These are phyloP conservation scores for Typha latifolia DNA, from an alignment of 176 grass and related monocot species.

Conservation along the genomic window DNA sequence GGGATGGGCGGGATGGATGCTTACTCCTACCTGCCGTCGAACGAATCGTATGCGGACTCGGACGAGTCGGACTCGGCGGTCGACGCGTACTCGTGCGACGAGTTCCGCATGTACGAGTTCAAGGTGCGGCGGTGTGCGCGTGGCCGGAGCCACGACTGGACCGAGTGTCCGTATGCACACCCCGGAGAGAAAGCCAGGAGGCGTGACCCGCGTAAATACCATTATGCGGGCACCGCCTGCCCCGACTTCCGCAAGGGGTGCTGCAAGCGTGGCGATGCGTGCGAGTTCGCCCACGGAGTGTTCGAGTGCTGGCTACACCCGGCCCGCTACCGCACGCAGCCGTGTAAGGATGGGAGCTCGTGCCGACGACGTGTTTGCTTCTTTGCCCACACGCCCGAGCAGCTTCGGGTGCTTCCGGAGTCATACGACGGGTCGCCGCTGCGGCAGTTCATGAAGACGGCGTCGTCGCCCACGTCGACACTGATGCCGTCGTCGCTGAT, in stretches of 20 bases:
- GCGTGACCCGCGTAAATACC: constrained; percentile 79
- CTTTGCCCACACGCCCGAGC: constrained; percentile 83
- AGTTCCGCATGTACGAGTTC: constrained; percentile 99
- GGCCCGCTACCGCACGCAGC: constrained; percentile 84
- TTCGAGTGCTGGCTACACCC: constrained; percentile 99
- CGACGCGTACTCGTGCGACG: constrained; percentile 61
- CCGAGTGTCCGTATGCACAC: constrained; percentile 95
- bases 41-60: constrained; percentile 3
- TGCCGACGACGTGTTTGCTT: constrained; percentile 93
- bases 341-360: constrained; percentile 82
- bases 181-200: constrained; percentile 89
- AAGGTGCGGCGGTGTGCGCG: constrained; percentile 78
- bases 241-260: constrained; percentile 91
- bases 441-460: constrained; percentile 50
- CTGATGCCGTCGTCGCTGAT: constrained; percentile 56
- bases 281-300: constrained; percentile 92
- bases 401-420: constrained; percentile 64
- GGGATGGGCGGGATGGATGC: constrained; percentile 31
- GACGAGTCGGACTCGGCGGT: constrained; percentile 12
- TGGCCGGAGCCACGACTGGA: constrained; percentile 87
- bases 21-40: constrained; percentile 7
- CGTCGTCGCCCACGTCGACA: constrained; percentile 73
- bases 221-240: constrained; percentile 85
- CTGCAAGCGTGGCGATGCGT: constrained; percentile 77
- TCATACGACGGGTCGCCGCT: constrained; percentile 84